Conservation (phyloP, 306 rosid species). For the Glycine tomentella region DNA sequence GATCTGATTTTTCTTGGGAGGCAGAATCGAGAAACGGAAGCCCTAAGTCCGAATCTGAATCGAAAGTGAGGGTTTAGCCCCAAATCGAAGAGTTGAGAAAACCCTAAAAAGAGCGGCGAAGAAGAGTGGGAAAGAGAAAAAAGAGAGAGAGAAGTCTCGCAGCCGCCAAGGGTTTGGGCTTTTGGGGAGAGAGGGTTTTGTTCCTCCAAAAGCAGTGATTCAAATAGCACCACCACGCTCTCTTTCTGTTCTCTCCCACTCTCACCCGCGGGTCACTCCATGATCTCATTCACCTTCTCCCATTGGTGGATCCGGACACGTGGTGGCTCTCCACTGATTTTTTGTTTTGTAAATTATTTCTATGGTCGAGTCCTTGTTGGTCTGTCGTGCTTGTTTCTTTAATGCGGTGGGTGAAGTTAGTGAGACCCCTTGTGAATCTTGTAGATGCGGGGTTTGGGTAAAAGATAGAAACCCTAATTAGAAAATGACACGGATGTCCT, state of each 20-base stretch:
- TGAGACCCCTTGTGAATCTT: constrained; percentile 15
- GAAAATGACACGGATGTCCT: constrained; percentile 68
- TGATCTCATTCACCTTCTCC: background rate
- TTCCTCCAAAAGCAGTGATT: constrained; percentile 85
- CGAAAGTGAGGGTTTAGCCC: constrained; percentile 47
- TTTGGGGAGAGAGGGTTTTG: constrained; percentile 87
- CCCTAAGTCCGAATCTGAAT: constrained; percentile 52
- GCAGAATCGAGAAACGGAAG: background rate
- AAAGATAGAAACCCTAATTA: constrained; percentile 74
- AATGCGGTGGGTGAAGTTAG: background rate
- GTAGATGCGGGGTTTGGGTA: constrained; percentile 47
- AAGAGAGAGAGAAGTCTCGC: constrained; percentile 56
- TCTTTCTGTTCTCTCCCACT: background rate
- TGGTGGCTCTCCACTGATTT: rapidly evolving
- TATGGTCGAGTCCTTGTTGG: constrained; percentile 40
- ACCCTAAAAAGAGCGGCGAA: constrained; percentile 52
- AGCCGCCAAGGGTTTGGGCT: constrained; percentile 99
- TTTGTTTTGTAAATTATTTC: rapidly evolving
- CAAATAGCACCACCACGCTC: constrained; percentile 91
- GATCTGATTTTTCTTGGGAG: constrained; percentile 53
- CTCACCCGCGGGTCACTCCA: constrained; percentile 67
- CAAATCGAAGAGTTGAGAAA: constrained; percentile 50
- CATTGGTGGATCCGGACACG: constrained; percentile 50
- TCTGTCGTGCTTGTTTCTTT: background rate
- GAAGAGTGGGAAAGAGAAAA: background rate